Base-by-base conservation (phyloP, 352 stramenopile genomes). In the Phytopythium cucurbitacearum region DNA sequence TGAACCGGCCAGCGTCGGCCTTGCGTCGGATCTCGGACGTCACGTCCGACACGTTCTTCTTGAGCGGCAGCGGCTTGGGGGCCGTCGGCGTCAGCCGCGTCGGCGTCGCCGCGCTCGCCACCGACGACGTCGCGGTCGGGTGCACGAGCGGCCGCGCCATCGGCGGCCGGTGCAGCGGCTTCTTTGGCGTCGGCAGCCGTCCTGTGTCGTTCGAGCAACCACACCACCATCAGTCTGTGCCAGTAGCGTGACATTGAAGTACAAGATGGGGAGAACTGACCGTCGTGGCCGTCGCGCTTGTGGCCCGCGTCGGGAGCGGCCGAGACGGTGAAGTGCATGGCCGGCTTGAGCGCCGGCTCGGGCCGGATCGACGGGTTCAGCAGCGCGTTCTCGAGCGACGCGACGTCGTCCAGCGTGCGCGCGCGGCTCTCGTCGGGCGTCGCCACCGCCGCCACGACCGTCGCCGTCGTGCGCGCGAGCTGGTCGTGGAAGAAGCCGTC, bases 21-120 rank as follows among this genome's bases (percentile, higher is more conserved):
- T 94, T 91, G 15, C 81, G 80, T 46, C 84, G 80, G 52, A 94
- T 92, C 59, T 92, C 81, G 4, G 81, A 90, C 52, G 88, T 72
- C 40, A 92, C 51, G 16, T 80, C 83, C 43, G 81, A 73, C 53
- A 85, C 60, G 35, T 89, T 91, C 64, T 83, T 85, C 16, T 75
- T 76, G n/a, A 60, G 69, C n/a, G 75, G 62, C 0, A 68, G 65
- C 28, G 57, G 54, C 52, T 80, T 73, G 5, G 58, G 40, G 3
- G 64, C 48, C 7, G 57, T 34, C 21, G 62, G 62, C 7, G 58
- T 71, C 51, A 72, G 8, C 3, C 72, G 67, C n/a, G 65, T 59
- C 11, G 66, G 47, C 0, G 60, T 44, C 12, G 50, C 51, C n/a
- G 67, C 38, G 11, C 49, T 52, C 8, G 64, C 16, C 10, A 51